These are phyloP conservation scores for Tricholoma sp. DNA, from an alignment of 768 basidiomycete species.

Conservation along the genomic window DNA sequence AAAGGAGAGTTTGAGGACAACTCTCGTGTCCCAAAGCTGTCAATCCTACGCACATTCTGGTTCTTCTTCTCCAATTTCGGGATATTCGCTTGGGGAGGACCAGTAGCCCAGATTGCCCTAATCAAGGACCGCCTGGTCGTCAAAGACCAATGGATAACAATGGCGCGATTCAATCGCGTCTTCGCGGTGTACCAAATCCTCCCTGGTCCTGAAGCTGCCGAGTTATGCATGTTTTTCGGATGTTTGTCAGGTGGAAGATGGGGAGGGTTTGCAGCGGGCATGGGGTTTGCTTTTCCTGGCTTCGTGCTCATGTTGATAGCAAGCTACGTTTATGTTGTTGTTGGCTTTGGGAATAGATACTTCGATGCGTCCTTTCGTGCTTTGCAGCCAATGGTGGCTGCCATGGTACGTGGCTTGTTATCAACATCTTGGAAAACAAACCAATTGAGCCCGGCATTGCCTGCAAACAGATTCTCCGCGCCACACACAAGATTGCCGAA, in stretches of 20 bases:
- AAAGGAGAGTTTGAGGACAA: not conserved
- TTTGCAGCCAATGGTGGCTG: not conserved
- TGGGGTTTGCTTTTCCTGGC: not conserved
- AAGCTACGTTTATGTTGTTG: not conserved
- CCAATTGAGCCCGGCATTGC: too few species aligned
- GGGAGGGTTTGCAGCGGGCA: not conserved
- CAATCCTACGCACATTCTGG: not conserved
- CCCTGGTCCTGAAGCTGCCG: not conserved
- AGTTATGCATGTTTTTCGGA: not conserved
- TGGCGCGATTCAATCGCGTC: not conserved
- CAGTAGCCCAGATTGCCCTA: not conserved
- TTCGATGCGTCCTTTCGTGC: not conserved
- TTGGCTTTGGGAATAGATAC: not conserved
- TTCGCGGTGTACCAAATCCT: not conserved
- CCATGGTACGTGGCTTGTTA: not conserved
- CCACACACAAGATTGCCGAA: not conserved
- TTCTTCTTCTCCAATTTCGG: not conserved
- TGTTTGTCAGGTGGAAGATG: not conserved
- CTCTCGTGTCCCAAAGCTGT: not conserved
- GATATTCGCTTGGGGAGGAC: not conserved
- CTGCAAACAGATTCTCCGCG: not conserved
- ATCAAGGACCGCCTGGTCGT: not conserved
- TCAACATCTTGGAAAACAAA: too few species aligned
- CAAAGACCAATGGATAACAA: not conserved
- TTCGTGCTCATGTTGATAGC: not conserved